Percentiles rank a stretch among this genome's conserved stretches.
phyloP scores from a whole-genome alignment of 2,329 filamentous ascomycete species.

The Neonectria magnoliae region DNA sequence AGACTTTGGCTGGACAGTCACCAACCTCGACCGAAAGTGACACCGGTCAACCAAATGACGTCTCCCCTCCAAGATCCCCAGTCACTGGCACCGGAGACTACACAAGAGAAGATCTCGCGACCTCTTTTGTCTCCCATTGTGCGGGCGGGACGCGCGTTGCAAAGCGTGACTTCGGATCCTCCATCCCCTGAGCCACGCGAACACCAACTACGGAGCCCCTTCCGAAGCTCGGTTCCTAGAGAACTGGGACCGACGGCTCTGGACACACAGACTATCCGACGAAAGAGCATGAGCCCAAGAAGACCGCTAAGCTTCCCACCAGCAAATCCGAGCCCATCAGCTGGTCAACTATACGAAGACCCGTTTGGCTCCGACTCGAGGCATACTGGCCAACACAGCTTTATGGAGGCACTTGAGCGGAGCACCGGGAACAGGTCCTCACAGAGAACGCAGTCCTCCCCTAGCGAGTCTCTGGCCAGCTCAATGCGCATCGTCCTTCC shows the following conservation, averaged over 20 bases:
- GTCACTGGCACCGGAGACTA: slow-evolving; percentile 43
- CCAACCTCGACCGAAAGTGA: slow-evolving; percentile 42
- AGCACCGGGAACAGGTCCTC: slow-evolving; percentile 33
- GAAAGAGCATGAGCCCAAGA: slow-evolving; percentile 45
- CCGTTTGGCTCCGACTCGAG: slow-evolving; percentile 42
- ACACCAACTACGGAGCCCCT: slow-evolving; percentile 65
- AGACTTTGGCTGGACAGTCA: slow-evolving; percentile 25
- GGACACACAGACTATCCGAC: slow-evolving; percentile 40
- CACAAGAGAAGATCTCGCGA: slow-evolving; percentile 47
- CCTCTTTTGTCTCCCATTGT: slow-evolving; percentile 66
- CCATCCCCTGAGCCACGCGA: slow-evolving; percentile 65
- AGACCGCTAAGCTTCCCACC: slow-evolving; percentile 31
- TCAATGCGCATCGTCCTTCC: slow-evolving; percentile 46
- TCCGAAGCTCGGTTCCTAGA: slow-evolving; percentile 54
- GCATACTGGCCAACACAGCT: slow-evolving; percentile 44
- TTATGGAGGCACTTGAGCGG: slow-evolving; percentile 47
- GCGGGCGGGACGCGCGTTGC: slow-evolving; percentile 65
- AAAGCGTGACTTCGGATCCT: slow-evolving; percentile 68
- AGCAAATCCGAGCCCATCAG: slow-evolving; percentile 22
- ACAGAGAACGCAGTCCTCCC: slow-evolving; percentile 25
- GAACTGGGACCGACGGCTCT: slow-evolving; percentile 46
- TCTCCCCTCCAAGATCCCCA: slow-evolving; percentile 50
- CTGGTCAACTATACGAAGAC: slow-evolving; percentile 39
- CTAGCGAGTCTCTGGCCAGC: slow-evolving; percentile 44
- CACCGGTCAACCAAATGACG: slow-evolving; percentile 51